Conservation (phyloP, 2,329 filamentous ascomycete genomes). For the Mycosphaerella sp. region DNA sequence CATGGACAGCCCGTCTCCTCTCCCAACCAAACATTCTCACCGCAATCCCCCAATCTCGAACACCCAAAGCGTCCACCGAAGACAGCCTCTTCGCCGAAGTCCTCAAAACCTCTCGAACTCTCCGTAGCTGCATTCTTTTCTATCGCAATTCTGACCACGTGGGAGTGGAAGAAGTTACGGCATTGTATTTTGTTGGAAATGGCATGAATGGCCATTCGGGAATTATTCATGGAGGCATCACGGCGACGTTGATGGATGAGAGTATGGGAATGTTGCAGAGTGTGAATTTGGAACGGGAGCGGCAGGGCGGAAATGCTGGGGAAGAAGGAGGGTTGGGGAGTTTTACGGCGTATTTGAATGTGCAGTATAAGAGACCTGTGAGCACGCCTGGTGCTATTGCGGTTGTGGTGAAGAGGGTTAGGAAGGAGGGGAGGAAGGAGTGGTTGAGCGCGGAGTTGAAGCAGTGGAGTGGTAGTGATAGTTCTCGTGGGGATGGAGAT, state of each 20-base stretch:
- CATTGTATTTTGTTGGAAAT: slow-evolving; percentile 43
- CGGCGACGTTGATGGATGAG: slow-evolving; percentile 55
- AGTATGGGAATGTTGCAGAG: slow-evolving; percentile 47
- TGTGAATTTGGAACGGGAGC: slow-evolving; percentile 35
- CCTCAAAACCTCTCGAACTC: slow-evolving; percentile 46
- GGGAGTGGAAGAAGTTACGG: slow-evolving; percentile 32
- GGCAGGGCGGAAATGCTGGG: slow-evolving; percentile 6
- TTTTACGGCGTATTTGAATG: slow-evolving; percentile 52
- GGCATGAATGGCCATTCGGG: slow-evolving; percentile 50
- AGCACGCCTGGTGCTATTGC: slow-evolving; percentile 46
- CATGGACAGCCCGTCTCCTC: slow-evolving; percentile 30
- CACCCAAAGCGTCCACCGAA: slow-evolving; percentile 37
- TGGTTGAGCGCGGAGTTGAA: slow-evolving; percentile 45
- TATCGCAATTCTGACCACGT: slow-evolving; percentile 36
- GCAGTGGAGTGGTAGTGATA: slow-evolving; percentile 20
- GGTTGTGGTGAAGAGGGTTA: slow-evolving; percentile 38
- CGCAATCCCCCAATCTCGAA: slow-evolving; percentile 35
- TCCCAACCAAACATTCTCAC: slow-evolving; percentile 35
- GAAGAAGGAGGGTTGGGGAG: slow-evolving; percentile 26
- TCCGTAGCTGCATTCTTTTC: slow-evolving; percentile 43
- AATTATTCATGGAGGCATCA: slow-evolving; percentile 53
- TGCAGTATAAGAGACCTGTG: slow-evolving; percentile 49
- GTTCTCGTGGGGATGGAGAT: slow-evolving; percentile 21
- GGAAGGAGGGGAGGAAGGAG: slow-evolving; percentile 50
- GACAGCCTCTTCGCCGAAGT: slow-evolving; percentile 51